These are phyloP conservation scores for Ceriops tagal DNA, from an alignment of 345 rosid species.

Conservation along the genomic window DNA sequence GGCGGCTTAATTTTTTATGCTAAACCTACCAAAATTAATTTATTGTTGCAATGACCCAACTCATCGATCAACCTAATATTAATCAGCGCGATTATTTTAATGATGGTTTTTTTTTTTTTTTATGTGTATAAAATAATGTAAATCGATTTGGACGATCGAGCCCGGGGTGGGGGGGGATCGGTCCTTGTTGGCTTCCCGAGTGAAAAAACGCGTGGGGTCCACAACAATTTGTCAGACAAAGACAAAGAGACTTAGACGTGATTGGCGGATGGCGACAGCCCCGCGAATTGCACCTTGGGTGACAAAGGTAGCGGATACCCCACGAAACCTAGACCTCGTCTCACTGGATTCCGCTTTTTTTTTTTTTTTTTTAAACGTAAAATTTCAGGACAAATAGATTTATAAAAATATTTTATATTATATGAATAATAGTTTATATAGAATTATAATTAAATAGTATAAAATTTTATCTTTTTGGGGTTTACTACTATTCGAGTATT, in stretches of 20 bases:
- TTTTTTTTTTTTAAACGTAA: neutral
- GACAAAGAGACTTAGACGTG: constrained; percentile 5
- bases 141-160: neutral
- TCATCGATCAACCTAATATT: neutral
- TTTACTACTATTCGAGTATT: too few species aligned
- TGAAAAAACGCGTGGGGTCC: constrained; percentile 30
- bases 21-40: neutral
- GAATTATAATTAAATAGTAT: too few species aligned
- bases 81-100: neutral
- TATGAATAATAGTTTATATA: too few species aligned
- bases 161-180: neutral
- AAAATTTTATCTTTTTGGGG: too few species aligned
- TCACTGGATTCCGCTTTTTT: constrained; percentile 8
- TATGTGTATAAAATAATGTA: neutral
- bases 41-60: neutral
- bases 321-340: constrained; percentile 32
- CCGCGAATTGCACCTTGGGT: constrained; percentile 14
- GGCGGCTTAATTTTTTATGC: neutral
- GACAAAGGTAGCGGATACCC: constrained; percentile 24
- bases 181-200: constrained; percentile 17
- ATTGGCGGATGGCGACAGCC: constrained; percentile 28
- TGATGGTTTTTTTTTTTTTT: neutral
- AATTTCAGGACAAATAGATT: neutral
- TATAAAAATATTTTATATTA: too few species aligned
- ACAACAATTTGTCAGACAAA: neutral